Base-by-base conservation (phyloP, 768 basidiomycete genomes). In the Leccinellum rugosiceps region DNA sequence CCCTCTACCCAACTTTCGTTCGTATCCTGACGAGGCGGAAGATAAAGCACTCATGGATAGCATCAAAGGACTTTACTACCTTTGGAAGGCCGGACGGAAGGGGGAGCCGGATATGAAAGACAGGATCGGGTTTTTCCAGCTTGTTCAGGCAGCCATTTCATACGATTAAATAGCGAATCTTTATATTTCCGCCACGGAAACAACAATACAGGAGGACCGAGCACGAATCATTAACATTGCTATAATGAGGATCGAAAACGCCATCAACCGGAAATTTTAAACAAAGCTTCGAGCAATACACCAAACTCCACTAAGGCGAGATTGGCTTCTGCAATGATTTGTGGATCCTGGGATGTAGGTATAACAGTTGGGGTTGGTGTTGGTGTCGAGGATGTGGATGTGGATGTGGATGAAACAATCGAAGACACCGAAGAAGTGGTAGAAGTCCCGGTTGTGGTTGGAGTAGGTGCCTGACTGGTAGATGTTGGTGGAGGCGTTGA, bases 31-130 rank as follows among this genome's bases (percentile, higher is more conserved):
- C 28, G 60, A 52, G 13, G 63, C 67, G 49, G 71, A 62, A 19
- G 74, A 77, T 49, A 74, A 75, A 26, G 77, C 80, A 19, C 70
- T 88, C 47, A 77, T 74, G 41, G 78, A 82, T 35, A 77, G 80
- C 31, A 78, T 87, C 50, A 77, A 74, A 57, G 80, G 83, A 2
- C 67, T 90, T 41, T 87, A 82, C 68, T 74, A 68, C 28, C 76
- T 88, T 21, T 88, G 88, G 87, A 81, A 73, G 65, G 64, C 77
- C 10, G 72, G 76, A 28, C 73, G 69, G 49, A 62, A 56, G 51
- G 67, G 56, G 19, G 58, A 59, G 28, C 41, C 51, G 0, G 64
- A 58, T 9, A 66, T 61, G 25, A 65, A 65, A 21, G 69, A 65
- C 34, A 68, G 57, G 26, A 64, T 54, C n/a, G 45, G 54, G 44